Base-by-base conservation (phyloP, 352 stramenopile species). In the Phytophthora parvispora region DNA sequence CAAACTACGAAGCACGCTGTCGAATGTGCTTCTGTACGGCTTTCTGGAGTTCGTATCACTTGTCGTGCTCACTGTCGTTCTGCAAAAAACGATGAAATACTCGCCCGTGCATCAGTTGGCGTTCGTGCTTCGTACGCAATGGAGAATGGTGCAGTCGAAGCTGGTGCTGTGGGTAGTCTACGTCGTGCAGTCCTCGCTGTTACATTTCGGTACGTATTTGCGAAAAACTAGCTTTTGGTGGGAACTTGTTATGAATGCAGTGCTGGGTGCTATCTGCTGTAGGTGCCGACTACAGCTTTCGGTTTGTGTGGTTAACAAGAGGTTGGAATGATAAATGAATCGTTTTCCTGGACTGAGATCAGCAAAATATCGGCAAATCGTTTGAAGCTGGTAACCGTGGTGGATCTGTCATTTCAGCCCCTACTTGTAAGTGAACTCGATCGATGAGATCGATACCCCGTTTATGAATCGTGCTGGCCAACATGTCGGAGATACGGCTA, bases 141-240 rank as follows among this genome's bases (percentile, higher is more conserved):
- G 61, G 55, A 56, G 47, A 27, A 72, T 77, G 55, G 61, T 85
- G 24, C 77, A 78, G 56, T 66, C 58, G 9, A 81, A 81, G 50
- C 27, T 84, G 16, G 24, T 84, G 10, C n/a, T 81, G 25, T 83
- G 77, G 77, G 63, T 77, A 9, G 18, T 78, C 16, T 74, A 71
- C 42, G 64, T 74, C 2, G 61, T 80, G 0, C 77, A 78, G 34
- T 72, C 47, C 3, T 72, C 67, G 25, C 48, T 80, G 2, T 32
- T 65, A 8, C 67, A 74, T 32, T 58, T 73, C n/a, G 73, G 65
- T 75, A 69, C 27, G 62, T 45, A 22, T 16, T 6, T 16, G 13
- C 18, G 38, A n/a, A n/a, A n/a, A n/a, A n/a, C n/a, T n/a, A n/a
- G n/a, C 34, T 16, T 40, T 29, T 47, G 20, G 4, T 48, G n/a